A percentile compares a stretch with the other conserved stretches of the same genome.
phyloP scores from a whole-genome alignment of 2,329 filamentous ascomycete genomes.

The Penicillium janthinellum region DNA sequence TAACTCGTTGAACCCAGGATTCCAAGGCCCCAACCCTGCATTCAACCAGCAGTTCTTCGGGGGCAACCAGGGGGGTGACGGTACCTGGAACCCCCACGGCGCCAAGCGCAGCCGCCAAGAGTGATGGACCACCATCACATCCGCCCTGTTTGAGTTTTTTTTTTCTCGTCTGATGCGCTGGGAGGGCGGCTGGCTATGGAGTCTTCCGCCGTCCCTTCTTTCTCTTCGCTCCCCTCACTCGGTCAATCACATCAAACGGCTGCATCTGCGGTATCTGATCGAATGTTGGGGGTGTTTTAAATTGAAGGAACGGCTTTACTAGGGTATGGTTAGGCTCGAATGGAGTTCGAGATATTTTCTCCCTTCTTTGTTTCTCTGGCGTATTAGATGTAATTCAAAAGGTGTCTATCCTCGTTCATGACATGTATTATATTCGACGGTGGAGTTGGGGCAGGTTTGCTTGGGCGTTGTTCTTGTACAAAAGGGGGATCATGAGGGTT shows the following conservation, averaged over 20 bases:
- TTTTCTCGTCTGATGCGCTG: background rate
- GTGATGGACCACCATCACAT: constrained; percentile 31
- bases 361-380: constrained; percentile 2
- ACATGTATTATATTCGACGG: constrained; percentile 7
- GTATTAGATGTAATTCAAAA: constrained; percentile 24
- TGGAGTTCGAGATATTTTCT: constrained; percentile 3
- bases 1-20: constrained; percentile 47
- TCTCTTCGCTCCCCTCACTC: background rate
- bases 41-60: constrained; percentile 52
- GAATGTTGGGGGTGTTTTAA: too few relatives aligned
- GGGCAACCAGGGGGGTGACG: constrained; percentile 54
- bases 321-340: constrained; percentile 6
- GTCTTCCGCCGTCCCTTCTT: constrained; percentile 5
- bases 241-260: background rate
- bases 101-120: constrained; percentile 78
- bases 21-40: constrained; percentile 64
- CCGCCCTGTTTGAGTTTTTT: background rate
- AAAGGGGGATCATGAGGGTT: background rate
- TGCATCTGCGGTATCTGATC: background rate
- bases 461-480: background rate
- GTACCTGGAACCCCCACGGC: constrained; percentile 79
- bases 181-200: constrained; percentile 12
- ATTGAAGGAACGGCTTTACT: background rate
- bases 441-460: background rate
- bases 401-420: constrained; percentile 10